Percentiles rank a stretch among this genome's conserved stretches.
Conservation (phyloP, 129 eudicot genomes). For the Artemisia argyi region DNA sequence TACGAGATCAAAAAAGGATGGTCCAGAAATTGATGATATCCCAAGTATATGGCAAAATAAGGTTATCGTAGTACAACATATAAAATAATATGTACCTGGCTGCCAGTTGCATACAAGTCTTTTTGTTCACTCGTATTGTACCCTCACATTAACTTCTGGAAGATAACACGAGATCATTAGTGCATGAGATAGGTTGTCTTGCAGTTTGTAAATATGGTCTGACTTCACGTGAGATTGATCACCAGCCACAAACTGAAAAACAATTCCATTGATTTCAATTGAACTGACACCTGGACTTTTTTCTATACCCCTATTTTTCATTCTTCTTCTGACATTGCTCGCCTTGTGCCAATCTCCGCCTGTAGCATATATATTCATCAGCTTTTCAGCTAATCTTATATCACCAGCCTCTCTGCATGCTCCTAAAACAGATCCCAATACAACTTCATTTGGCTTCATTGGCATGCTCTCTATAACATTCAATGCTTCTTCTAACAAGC, state of each 20-base stretch:
- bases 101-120: neutral
- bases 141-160: conserved; percentile 28
- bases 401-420: conserved; percentile 48
- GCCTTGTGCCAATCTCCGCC: conserved; percentile 55
- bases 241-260: conserved; percentile 62
- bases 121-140: conserved; percentile 4
- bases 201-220: too few relatives aligned
- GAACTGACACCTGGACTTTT: conserved; percentile 58
- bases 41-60: too few relatives aligned
- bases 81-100: neutral
- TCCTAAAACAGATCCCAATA: conserved; percentile 65
- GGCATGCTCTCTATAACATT: conserved; percentile 60
- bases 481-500: conserved; percentile 68
- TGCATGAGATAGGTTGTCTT: conserved; percentile 41
- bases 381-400: conserved; percentile 39
- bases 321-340: conserved; percentile 44
- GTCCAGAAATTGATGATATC: too few relatives aligned
- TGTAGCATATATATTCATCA: conserved; percentile 59
- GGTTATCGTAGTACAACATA: too few relatives aligned
- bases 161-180: conserved; percentile 32
- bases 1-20: too few relatives aligned
- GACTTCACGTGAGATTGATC: conserved; percentile 55
- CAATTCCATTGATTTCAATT: conserved; percentile 41
- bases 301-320: conserved; percentile 50
- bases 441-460: conserved; percentile 61